A percentile compares a stretch with the other conserved stretches of the same genome.
phyloP scores from a whole-genome alignment of 1,284 basidiomycete genomes.

The Trametes polyzona region DNA sequence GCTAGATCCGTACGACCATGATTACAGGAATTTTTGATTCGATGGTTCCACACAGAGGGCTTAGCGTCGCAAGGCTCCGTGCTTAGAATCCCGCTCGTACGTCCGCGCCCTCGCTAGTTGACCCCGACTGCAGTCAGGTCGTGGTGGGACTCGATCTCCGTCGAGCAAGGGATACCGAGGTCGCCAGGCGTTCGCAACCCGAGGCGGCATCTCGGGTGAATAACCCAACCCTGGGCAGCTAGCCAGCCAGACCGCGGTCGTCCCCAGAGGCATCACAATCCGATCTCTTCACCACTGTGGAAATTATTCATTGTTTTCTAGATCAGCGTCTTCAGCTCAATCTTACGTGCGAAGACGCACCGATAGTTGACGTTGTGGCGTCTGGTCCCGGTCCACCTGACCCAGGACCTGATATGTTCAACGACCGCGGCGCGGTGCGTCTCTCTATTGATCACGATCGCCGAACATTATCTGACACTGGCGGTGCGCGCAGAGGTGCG shows the following conservation, averaged over 20 bases:
- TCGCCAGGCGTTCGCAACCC: no score
- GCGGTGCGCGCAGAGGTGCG: neutral
- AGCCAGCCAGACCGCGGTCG: neutral
- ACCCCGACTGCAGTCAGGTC: neutral
- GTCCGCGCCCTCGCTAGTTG: neutral
- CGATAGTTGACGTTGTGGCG: neutral
- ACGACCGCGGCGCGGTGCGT: neutral
- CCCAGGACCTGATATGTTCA: neutral
- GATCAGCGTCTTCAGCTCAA: neutral
- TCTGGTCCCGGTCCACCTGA: neutral
- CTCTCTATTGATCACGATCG: slow-evolving; percentile 1
- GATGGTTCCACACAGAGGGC: no score
- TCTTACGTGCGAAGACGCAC: neutral
- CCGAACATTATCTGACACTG: slow-evolving; percentile 8
- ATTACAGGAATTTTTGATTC: no score
- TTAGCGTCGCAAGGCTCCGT: no score
- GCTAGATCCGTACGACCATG: neutral
- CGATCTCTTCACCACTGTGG: neutral
- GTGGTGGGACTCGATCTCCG: no score
- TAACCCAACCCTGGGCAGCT: no score
- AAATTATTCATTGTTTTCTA: neutral
- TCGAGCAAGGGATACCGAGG: no score
- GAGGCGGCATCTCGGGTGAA: no score
- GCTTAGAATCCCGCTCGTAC: no score
- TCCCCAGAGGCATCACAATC: neutral